phyloP scores from a whole-genome alignment of 805 yeast genomes.

The Candida loeiensis region DNA sequence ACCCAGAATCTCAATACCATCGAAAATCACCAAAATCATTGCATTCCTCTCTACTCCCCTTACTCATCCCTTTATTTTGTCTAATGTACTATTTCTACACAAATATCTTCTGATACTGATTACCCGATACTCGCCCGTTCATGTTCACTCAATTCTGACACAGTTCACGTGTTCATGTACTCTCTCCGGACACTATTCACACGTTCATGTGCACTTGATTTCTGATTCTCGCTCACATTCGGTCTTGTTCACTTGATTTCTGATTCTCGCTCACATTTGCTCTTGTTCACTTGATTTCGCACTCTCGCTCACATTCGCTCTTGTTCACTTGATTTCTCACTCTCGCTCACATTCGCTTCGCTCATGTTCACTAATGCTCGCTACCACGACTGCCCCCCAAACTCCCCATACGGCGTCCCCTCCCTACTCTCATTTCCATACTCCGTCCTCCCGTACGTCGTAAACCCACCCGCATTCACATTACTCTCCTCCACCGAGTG shows the following conservation, averaged over 20 bases:
- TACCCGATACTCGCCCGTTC: background rate
- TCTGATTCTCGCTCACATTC: background rate
- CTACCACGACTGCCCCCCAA: slow-evolving; percentile 14
- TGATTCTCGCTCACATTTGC: background rate
- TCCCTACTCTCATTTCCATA: slow-evolving; percentile 27
- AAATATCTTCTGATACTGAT: background rate
- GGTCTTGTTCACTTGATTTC: background rate
- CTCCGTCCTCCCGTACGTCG: slow-evolving; percentile 41
- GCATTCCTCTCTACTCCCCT: too few species aligned
- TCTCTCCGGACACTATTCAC: too few species aligned
- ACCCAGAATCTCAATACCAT: too few species aligned
- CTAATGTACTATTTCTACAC: too few species aligned
- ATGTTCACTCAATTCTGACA: background rate
- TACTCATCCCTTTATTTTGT: too few species aligned
- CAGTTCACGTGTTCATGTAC: background rate
- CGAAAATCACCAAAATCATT: too few species aligned
- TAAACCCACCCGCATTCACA: slow-evolving; percentile 46
- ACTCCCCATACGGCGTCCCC: slow-evolving; percentile 19
- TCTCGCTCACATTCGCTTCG: background rate
- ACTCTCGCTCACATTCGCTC: background rate
- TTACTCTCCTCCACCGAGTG: slow-evolving; percentile 40
- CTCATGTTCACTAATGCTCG: too few species aligned
- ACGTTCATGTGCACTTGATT: too few species aligned
- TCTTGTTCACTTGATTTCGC: too few species aligned
- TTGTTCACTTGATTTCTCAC: background rate